Evolutionary conservation across 352 stramenopile genomes (phyloP).

Genomic region (Blastocystis sp.): DNA sequence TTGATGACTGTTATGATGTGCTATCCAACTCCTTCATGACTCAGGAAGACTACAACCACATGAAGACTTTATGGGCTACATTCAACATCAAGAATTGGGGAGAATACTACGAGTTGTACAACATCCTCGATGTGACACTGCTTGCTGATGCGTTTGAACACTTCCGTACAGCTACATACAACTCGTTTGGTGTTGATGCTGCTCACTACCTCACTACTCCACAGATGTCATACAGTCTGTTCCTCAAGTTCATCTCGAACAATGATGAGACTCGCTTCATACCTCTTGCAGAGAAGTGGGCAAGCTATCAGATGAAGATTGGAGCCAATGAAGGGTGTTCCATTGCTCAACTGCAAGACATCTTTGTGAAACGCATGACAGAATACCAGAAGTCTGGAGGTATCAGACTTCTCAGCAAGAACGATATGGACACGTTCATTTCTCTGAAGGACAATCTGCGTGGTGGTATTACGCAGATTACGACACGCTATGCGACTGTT

Average conservation of each 20-base stretch:
- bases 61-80: neutral
- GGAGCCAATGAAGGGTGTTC: neutral
- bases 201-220: neutral
- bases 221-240: neutral
- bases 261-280: too few relatives aligned
- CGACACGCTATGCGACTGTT: neutral
- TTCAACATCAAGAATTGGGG: neutral
- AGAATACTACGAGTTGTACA: neutral
- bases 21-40: neutral
- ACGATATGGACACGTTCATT: neutral
- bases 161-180: neutral
- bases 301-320: neutral
- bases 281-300: neutral
- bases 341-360: neutral
- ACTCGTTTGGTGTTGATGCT: neutral
- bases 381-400: neutral
- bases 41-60: neutral
- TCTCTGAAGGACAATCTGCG: neutral
- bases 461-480: neutral
- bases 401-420: neutral
- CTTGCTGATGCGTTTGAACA: neutral
- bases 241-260: neutral
- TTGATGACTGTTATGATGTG: neutral
- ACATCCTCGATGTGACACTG: neutral
- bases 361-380: neutral